Evolutionary conservation across 495 filamentous ascomycete species (phyloP).

Genomic region (Opeltia flavorubescens): DNA sequence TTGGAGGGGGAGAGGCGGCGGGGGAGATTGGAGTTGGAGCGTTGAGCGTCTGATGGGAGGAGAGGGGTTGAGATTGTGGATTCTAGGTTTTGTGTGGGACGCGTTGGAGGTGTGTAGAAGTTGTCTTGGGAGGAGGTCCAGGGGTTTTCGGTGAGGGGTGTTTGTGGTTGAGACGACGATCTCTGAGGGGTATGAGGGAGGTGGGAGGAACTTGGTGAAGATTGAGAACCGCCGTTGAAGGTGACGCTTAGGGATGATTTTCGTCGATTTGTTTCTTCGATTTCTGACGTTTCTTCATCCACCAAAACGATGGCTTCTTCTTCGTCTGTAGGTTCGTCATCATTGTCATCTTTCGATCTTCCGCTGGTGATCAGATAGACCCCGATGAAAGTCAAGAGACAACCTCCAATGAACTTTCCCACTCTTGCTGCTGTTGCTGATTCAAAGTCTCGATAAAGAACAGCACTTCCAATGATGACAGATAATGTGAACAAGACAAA

Average conservation of each 20-base stretch:
- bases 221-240: neutral
- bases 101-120: neutral
- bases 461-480: constrained; percentile 84
- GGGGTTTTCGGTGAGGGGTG: neutral
- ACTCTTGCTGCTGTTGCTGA: constrained; percentile 54
- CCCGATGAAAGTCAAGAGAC: constrained; percentile 78
- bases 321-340: constrained; percentile 33
- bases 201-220: constrained; percentile 7
- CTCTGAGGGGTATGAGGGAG: too few relatives aligned
- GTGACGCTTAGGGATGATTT: constrained; percentile 11
- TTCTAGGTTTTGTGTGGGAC: constrained; percentile 2
- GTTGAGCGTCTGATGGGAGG: too few relatives aligned
- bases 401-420: constrained; percentile 77
- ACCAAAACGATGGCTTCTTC: constrained; percentile 34
- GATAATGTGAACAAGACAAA: constrained; percentile 94
- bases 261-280: constrained; percentile 23
- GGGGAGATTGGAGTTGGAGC: neutral
- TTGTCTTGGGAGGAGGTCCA: neutral
- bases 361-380: constrained; percentile 83
- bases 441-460: constrained; percentile 90
- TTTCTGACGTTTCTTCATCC: constrained; percentile 29
- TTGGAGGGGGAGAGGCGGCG: constrained; percentile 6
- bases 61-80: constrained; percentile 12
- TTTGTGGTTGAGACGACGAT: constrained; percentile 6
- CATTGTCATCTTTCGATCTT: constrained; percentile 27